A percentile compares a stretch with the other conserved stretches of the same genome.
Evolutionary conservation across 2,329 filamentous ascomycete genomes (phyloP).

Genomic region (Paecilomyces sp.): DNA sequence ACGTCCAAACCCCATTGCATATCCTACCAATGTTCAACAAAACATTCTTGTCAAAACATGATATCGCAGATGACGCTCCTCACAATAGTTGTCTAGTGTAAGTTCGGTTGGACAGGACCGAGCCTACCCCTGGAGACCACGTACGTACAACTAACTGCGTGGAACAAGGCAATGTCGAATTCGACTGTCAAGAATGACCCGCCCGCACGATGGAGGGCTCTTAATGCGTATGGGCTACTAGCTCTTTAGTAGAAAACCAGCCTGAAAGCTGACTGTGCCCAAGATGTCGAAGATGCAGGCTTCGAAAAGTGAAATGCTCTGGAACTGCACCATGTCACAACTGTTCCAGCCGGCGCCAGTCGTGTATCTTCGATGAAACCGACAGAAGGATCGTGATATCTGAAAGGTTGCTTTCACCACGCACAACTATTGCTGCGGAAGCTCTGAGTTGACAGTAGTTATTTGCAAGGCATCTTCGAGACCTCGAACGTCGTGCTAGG

Average conservation of each 20-base stretch:
- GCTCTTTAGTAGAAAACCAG: neutral
- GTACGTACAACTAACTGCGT: neutral
- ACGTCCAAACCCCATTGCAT: no score
- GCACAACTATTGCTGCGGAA: neutral
- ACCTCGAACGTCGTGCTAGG: constrained; percentile 1
- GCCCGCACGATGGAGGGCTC: neutral
- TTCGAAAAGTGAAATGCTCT: constrained; percentile 7
- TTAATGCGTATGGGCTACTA: constrained; percentile 1
- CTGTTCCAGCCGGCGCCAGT: constrained; percentile 3
- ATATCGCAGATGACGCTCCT: neutral
- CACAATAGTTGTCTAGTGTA: neutral
- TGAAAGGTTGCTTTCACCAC: neutral
- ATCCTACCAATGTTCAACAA: neutral
- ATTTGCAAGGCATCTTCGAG: constrained; percentile 1
- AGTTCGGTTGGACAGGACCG: neutral
- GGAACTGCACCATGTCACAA: constrained; percentile 3
- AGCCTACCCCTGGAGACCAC: neutral
- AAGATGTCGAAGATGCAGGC: constrained; percentile 5
- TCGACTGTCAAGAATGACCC: neutral
- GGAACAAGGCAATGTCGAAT: neutral
- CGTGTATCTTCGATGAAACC: constrained; percentile 4
- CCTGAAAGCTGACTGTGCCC: neutral
- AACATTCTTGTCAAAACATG: neutral
- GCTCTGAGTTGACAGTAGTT: neutral
- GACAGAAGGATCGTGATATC: constrained; percentile 2